Evolutionary conservation across 176 grass and related monocot genomes (phyloP).

Genomic region (Dendrocalamus sinicus): DNA sequence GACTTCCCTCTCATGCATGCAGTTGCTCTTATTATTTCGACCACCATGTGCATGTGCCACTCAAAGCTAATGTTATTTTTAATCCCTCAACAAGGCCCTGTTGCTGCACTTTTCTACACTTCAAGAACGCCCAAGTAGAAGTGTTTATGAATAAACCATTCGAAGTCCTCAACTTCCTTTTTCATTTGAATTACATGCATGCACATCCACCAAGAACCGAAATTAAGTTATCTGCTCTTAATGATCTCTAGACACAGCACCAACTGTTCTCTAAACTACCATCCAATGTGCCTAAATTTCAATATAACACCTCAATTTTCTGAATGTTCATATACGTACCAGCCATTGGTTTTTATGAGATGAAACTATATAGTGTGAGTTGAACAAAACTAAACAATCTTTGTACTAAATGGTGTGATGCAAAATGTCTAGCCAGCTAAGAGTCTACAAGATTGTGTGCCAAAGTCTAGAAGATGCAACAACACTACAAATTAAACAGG

Average conservation of each 20-base stretch:
- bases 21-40: not conserved
- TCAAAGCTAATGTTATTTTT: not conserved
- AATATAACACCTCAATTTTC: not conserved
- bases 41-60: slow-evolving; percentile 3
- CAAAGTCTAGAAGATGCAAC: no score
- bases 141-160: not conserved
- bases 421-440: no score
- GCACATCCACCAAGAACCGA: not conserved
- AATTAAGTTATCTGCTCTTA: no score
- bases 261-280: not conserved
- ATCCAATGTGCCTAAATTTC: not conserved
- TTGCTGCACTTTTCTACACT: slow-evolving; percentile 11
- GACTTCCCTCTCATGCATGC: not conserved
- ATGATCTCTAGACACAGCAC: not conserved
- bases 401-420: no score
- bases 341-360: no score
- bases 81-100: slow-evolving; percentile 8
- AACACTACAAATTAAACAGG: no score
- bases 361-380: no score
- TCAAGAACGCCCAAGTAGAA: not conserved
- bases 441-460: no score
- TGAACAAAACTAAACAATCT: no score
- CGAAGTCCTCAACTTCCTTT: not conserved
- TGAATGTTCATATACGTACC: no score
- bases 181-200: not conserved